Percentiles rank a stretch among this genome's conserved stretches.
These are phyloP conservation scores for Ustilago hordei DNA, from an alignment of 1,284 basidiomycete genomes.

Conservation along the genomic window DNA sequence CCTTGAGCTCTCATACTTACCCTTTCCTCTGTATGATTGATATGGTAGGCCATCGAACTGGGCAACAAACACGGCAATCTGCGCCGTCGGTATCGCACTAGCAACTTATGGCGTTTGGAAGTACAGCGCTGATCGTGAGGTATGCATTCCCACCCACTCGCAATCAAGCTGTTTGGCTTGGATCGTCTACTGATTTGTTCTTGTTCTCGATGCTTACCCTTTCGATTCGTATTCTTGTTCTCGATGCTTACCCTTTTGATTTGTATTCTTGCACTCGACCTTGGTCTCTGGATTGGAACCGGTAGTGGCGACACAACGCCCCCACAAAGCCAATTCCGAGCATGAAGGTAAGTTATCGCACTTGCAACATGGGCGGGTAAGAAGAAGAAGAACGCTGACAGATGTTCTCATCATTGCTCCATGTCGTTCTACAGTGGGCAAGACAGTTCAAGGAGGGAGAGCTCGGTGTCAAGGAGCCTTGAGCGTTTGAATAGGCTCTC, in stretches of 20 bases:
- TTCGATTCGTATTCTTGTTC: too few relatives aligned
- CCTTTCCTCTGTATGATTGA: neutral
- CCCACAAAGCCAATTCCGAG: constrained; percentile 65
- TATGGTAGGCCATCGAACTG: constrained; percentile 71
- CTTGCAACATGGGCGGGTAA: neutral
- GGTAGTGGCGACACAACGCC: constrained; percentile 65
- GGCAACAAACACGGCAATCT: constrained; percentile 72
- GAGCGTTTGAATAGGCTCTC: neutral
- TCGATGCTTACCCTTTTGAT: too few relatives aligned
- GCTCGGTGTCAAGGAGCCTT: constrained; percentile 64
- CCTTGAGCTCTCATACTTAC: neutral
- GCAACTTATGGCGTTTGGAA: constrained; percentile 72
- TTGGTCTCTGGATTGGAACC: neutral
- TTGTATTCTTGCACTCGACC: too few relatives aligned
- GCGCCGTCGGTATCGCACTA: constrained; percentile 71
- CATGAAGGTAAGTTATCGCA: constrained; percentile 50
- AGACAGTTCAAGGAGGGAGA: constrained; percentile 68
- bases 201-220: too few relatives aligned
- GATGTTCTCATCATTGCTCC: too few relatives aligned
- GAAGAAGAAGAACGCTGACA: too few relatives aligned
- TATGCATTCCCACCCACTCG: constrained; percentile 56
- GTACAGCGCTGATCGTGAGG: constrained; percentile 73
- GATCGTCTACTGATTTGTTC: neutral
- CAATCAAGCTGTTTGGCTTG: neutral
- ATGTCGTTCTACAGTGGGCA: constrained; percentile 55